A percentile compares a stretch with the other conserved stretches of the same genome.
These are phyloP conservation scores for Nicotiana sylvestris DNA, from an alignment of 257 asterid species.

Conservation along the genomic window DNA sequence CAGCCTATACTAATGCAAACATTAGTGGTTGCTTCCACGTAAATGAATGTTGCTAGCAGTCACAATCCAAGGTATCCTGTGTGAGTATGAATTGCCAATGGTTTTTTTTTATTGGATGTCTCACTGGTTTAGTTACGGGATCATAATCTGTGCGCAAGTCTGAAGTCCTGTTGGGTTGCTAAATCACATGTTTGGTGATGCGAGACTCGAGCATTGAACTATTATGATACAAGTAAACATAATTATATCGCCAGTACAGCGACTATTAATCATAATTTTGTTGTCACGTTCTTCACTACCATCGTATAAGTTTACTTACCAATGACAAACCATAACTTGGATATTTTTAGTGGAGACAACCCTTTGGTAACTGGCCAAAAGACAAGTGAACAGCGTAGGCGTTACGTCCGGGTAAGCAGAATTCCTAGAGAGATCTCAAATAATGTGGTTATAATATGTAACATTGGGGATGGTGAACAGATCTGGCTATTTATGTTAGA, in stretches of 20 bases:
- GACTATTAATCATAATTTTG: not conserved
- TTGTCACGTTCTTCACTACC: not conserved
- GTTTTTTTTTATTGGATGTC: no score
- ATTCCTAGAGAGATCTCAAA: not conserved
- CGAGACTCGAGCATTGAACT: not conserved
- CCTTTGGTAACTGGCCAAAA: not conserved
- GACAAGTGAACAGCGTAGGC: not conserved
- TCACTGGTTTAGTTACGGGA: no score
- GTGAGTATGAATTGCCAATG: not conserved
- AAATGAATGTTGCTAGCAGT: not conserved
- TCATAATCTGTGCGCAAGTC: no score
- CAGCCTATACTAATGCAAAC: no score
- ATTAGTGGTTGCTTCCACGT: no score
- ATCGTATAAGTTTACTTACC: no score
- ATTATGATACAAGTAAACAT: not conserved
- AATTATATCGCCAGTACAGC: not conserved
- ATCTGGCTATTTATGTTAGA: not conserved
- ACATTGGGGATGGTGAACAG: not conserved
- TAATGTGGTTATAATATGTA: not conserved
- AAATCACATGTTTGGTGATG: not conserved
- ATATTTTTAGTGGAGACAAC: no score
- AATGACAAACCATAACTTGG: no score
- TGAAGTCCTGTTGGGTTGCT: not conserved
- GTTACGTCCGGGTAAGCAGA: not conserved
- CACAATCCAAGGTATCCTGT: not conserved